These are phyloP conservation scores for Phialocephala subalpina DNA, from an alignment of 2,329 filamentous ascomycete species.

Conservation along the genomic window DNA sequence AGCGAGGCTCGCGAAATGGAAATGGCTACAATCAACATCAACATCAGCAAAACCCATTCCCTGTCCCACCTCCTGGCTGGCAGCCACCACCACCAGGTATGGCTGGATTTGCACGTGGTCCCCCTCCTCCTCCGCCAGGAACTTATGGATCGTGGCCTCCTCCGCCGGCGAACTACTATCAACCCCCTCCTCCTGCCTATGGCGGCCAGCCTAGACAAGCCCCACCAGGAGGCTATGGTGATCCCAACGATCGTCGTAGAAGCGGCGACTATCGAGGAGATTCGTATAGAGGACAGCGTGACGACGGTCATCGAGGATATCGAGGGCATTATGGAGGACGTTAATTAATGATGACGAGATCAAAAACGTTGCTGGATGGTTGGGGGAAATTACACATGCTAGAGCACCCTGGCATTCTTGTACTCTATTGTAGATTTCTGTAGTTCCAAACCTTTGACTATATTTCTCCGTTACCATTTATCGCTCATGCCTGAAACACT, in stretches of 20 bases:
- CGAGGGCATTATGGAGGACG: slow-evolving; percentile 23
- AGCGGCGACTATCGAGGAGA: slow-evolving; percentile 31
- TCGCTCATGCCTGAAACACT: not conserved
- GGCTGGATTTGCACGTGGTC: slow-evolving; percentile 52
- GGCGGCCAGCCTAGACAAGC: slow-evolving; percentile 18
- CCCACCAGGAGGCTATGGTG: slow-evolving; percentile 29
- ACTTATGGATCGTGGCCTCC: slow-evolving; percentile 36
- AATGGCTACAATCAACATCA: slow-evolving; percentile 16
- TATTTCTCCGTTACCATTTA: not conserved
- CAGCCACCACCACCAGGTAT: slow-evolving; percentile 55
- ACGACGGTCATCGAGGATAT: slow-evolving; percentile 20
- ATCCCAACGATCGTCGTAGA: slow-evolving; percentile 28
- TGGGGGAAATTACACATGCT: not conserved
- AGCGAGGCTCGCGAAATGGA: slow-evolving; percentile 32
- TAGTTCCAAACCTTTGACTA: not conserved
- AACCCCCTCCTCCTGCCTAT: slow-evolving; percentile 29
- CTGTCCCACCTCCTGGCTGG: slow-evolving; percentile 45
- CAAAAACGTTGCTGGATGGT: not conserved
- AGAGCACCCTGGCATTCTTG: not conserved
- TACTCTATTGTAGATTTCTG: slow-evolving; percentile 3
- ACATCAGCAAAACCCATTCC: slow-evolving; percentile 31
- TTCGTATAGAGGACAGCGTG: slow-evolving; percentile 29
- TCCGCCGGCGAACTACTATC: slow-evolving; percentile 34
- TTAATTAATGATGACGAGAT: not conserved
- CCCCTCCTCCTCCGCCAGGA: slow-evolving; percentile 55